Conservation (phyloP, 2,329 filamentous ascomycete genomes). For the Taxawa tesnikishii region DNA sequence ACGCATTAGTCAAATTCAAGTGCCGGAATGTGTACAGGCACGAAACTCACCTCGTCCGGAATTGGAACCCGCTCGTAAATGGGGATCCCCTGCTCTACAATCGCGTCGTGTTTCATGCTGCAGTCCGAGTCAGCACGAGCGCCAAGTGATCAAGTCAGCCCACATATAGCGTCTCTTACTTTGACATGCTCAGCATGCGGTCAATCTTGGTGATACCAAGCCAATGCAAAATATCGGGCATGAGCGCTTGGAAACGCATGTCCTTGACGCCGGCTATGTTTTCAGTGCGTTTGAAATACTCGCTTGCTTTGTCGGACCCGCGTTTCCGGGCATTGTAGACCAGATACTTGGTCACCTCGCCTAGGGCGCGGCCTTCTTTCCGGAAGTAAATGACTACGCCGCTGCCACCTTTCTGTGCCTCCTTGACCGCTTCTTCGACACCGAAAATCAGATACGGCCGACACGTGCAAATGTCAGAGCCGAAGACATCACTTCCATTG, state of each 20-base stretch:
- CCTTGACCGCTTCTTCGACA: conserved; percentile 93
- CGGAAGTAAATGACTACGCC: conserved; percentile 98
- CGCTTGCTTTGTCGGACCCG: conserved; percentile 64
- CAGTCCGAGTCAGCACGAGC: conserved; percentile 8
- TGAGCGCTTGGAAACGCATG: conserved; percentile 96
- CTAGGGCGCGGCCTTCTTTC: conserved; percentile 88
- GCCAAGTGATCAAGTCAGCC: background rate
- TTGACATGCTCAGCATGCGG: conserved; percentile 96
- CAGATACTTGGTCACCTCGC: conserved; percentile 81
- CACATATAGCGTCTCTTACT: conserved; percentile 44
- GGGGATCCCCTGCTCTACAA: conserved; percentile 73
- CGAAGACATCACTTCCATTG: conserved; percentile 95
- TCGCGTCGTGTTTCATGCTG: conserved; percentile 85
- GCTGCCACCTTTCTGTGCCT: conserved; percentile 85
- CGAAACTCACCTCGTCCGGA: no score
- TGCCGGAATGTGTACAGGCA: no score
- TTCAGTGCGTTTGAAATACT: conserved; percentile 96
- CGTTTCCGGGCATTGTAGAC: conserved; percentile 78
- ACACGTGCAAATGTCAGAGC: conserved; percentile 95
- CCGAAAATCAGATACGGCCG: conserved; percentile 92
- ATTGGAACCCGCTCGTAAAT: conserved; percentile 86
- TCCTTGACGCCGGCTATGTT: conserved; percentile 93
- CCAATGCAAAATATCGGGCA: conserved; percentile 92
- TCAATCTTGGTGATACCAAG: conserved; percentile 98
- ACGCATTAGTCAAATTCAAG: no score